Conservation (phyloP, 768 basidiomycete genomes). For the Rhodotorula paludigena region DNA sequence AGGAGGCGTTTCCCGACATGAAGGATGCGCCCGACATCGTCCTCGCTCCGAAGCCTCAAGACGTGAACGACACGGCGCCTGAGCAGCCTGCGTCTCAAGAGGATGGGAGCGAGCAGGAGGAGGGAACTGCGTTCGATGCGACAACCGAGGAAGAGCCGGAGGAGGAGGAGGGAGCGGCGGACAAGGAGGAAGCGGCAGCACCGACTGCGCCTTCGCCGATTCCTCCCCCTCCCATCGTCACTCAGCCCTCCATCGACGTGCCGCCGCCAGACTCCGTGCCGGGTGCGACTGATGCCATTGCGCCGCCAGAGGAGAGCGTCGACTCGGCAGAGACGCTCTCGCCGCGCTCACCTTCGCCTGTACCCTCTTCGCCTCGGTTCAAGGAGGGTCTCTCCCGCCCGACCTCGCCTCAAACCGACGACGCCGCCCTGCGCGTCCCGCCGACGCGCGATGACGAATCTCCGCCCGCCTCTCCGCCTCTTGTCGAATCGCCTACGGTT, state of each 20-base stretch:
- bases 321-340: neutral
- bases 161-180: neutral
- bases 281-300: neutral
- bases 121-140: neutral
- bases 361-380: neutral
- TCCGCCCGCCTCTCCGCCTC: conserved; percentile 5
- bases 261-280: neutral
- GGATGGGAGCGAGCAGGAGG: neutral
- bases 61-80: neutral
- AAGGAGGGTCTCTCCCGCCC: conserved; percentile 25
- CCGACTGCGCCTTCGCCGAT: neutral
- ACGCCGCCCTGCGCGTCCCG: conserved; percentile 3
- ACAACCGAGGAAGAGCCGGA: neutral
- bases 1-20: conserved; percentile 26
- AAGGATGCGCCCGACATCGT: conserved; percentile 1
- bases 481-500: neutral
- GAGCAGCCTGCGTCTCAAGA: neutral
- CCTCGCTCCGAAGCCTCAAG: neutral
- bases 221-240: neutral
- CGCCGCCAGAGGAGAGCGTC: neutral
- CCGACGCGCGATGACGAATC: conserved; percentile 4
- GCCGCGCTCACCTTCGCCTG: neutral
- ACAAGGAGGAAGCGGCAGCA: neutral
- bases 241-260: conserved; percentile 20
- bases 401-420: neutral